phyloP scores from a whole-genome alignment of 331 rosid species.

The Malus hybrid region DNA sequence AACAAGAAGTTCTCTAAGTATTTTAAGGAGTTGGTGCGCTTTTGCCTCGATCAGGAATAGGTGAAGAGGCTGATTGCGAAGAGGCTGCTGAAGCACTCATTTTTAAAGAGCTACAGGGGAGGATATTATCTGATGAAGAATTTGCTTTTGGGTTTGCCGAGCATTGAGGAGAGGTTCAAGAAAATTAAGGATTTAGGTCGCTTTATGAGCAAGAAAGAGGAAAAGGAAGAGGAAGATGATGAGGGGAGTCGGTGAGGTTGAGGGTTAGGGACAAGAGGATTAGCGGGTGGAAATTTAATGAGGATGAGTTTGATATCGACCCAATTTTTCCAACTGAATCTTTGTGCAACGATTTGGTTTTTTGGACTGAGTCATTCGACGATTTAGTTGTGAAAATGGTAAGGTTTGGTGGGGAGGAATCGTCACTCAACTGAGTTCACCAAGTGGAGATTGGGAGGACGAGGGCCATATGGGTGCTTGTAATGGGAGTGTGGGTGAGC shows the following conservation, averaged over 20 bases:
- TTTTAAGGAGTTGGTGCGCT: neutral
- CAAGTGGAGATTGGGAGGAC: neutral
- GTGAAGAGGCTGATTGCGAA: neutral
- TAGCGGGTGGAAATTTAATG: constrained; percentile 66
- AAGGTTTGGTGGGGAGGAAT: constrained; percentile 21
- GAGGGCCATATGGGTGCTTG: no score
- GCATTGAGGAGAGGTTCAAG: constrained; percentile 45
- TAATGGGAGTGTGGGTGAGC: no score
- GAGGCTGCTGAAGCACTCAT: constrained; percentile 20
- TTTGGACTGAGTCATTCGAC: neutral
- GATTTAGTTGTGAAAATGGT: constrained; percentile 18
- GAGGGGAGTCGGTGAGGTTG: neutral
- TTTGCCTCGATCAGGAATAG: neutral
- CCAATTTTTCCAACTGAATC: constrained; percentile 36
- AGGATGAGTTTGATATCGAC: constrained; percentile 45
- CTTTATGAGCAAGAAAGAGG: neutral
- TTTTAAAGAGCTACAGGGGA: constrained; percentile 39
- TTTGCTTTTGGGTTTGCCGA: constrained; percentile 35
- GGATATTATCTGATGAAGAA: constrained; percentile 33
- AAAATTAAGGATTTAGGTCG: constrained; percentile 12
- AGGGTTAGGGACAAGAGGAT: constrained; percentile 42
- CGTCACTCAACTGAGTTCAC: neutral
- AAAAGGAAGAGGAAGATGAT: constrained; percentile 12
- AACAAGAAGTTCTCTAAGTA: constrained; percentile 9
- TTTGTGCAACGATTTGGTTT: no score